Conservation (phyloP, 768 basidiomycete species). For the Rhodotorula paludigena region DNA sequence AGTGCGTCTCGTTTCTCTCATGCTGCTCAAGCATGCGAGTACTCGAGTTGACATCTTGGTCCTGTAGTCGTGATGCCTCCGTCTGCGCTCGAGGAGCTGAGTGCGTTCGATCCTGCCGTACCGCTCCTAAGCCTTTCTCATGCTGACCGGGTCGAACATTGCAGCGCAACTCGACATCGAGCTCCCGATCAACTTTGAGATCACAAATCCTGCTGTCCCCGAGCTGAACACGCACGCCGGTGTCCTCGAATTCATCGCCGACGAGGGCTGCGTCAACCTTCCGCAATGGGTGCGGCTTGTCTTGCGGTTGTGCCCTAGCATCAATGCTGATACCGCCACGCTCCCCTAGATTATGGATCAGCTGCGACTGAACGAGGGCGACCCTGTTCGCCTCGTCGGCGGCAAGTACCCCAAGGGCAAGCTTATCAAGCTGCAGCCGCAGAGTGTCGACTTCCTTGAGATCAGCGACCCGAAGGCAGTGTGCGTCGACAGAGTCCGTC, state of each 20-base stretch:
- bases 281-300: constrained; percentile 70
- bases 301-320: background rate
- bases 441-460: constrained; percentile 89
- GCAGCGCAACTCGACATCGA: constrained; percentile 74
- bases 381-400: constrained; percentile 87
- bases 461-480: constrained; percentile 97
- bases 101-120: constrained; percentile 45
- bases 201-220: constrained; percentile 80
- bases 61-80: constrained; percentile 89
- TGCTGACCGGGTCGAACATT: no score
- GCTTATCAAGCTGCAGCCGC: constrained; percentile 93
- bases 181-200: constrained; percentile 90
- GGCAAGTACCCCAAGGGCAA: constrained; percentile 85
- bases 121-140: background rate
- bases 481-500: constrained; percentile 54
- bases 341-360: constrained; percentile 82
- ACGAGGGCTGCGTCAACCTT: constrained; percentile 89
- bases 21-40: background rate
- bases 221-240: constrained; percentile 83
- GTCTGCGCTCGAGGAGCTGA: constrained; percentile 82
- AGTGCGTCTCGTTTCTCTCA: constrained; percentile 59
- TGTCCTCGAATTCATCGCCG: constrained; percentile 97
- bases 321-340: background rate
- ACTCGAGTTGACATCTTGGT: background rate
- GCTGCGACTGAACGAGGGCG: constrained; percentile 84